Percentiles rank a stretch among this genome's conserved stretches.
Evolutionary conservation across 345 rosid species (phyloP).

Genomic region (Salix exigua): DNA sequence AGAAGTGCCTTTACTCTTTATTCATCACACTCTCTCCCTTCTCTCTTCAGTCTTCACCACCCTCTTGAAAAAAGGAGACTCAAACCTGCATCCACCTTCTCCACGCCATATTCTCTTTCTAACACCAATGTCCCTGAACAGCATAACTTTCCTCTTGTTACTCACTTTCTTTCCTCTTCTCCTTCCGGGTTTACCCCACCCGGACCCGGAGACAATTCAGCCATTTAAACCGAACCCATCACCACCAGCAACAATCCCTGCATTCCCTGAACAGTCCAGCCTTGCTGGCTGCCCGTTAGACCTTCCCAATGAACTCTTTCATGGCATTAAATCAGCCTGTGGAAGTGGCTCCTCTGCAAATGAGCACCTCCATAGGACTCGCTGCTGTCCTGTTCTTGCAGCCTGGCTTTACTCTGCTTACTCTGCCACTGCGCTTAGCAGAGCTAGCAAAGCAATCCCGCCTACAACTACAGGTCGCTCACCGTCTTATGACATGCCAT

Average conservation of each 20-base stretch:
- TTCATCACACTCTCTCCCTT: conserved; percentile 1
- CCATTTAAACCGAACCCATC: conserved; percentile 43
- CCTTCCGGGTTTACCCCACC: conserved; percentile 25
- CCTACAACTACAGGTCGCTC: conserved; percentile 18
- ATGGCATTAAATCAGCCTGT: conserved; percentile 58
- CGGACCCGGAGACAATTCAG: conserved; percentile 44
- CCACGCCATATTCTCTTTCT: conserved; percentile 18
- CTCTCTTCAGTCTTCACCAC: too few relatives aligned
- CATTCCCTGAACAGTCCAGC: conserved; percentile 85
- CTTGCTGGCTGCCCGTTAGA: conserved; percentile 62
- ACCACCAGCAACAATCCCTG: conserved; percentile 75
- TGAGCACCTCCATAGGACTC: conserved; percentile 44
- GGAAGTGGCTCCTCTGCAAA: conserved; percentile 10
- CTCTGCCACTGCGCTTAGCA: conserved; percentile 62
- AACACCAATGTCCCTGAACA: conserved; percentile 15
- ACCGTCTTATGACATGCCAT: conserved; percentile 58
- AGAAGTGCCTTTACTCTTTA: not conserved
- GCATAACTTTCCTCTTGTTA: conserved; percentile 16
- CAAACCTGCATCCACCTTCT: not conserved
- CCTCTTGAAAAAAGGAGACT: not conserved
- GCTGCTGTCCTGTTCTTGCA: conserved; percentile 89
- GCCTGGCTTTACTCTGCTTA: conserved; percentile 88
- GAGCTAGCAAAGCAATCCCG: conserved; percentile 12
- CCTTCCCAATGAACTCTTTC: conserved; percentile 69
- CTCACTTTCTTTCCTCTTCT: conserved; percentile 9